Conservation (phyloP, 164 flowering plant species). For the Cinnamomum chago region DNA sequence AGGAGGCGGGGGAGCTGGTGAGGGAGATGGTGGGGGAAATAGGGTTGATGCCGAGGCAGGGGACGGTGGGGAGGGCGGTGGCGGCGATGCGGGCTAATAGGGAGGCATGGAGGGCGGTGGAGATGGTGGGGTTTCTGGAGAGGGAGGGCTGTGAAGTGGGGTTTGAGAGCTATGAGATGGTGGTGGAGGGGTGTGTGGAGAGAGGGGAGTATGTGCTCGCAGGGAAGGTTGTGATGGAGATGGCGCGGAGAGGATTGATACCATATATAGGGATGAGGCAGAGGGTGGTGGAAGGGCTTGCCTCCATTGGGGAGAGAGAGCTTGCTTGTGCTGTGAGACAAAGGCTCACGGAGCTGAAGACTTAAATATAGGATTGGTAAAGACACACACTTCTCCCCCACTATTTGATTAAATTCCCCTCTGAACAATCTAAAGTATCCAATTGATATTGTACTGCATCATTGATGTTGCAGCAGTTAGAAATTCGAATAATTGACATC, state of each 20-base stretch:
- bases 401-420: too few relatives aligned
- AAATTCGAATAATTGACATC: too few relatives aligned
- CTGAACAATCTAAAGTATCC: too few relatives aligned
- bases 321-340: slow-evolving; percentile 60
- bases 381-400: too few relatives aligned
- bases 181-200: slow-evolving; percentile 68
- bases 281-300: slow-evolving; percentile 61
- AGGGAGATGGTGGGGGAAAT: slow-evolving; percentile 60
- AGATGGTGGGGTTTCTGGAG: slow-evolving; percentile 62
- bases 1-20: slow-evolving; percentile 38
- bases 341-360: slow-evolving; percentile 43
- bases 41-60: slow-evolving; percentile 54
- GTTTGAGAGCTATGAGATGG: slow-evolving; percentile 57
- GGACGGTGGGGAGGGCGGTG: slow-evolving; percentile 33
- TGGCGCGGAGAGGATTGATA: slow-evolving; percentile 68
- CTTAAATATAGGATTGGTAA: slow-evolving; percentile 29
- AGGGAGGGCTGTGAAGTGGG: slow-evolving; percentile 36
- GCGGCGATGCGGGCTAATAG: slow-evolving; percentile 48
- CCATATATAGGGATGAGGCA: slow-evolving; percentile 64
- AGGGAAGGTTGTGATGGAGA: slow-evolving; percentile 52
- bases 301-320: slow-evolving; percentile 42
- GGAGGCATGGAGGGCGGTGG: slow-evolving; percentile 55
- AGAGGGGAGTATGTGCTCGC: slow-evolving; percentile 52
- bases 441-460: too few relatives aligned
- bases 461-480: too few relatives aligned